Evolutionary conservation across 805 yeast species (phyloP), one percentile per base, ranked within the genome.

Genomic region (Grigorovia transvaalensis): DNA sequence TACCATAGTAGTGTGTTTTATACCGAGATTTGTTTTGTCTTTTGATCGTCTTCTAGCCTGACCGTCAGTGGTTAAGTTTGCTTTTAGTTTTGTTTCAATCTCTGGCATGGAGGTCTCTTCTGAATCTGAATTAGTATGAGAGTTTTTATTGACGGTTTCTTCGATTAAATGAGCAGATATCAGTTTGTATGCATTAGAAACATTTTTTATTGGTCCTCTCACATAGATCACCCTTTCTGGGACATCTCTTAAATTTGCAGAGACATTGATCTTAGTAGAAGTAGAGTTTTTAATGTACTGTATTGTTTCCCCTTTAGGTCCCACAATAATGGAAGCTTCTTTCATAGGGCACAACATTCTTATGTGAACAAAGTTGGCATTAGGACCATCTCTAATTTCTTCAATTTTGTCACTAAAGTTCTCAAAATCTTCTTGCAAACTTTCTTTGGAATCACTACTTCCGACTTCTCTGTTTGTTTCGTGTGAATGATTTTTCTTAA

Each of bases 151-250:
- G n/a, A 11, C 8, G 15, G 3, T 8, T 41, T 20, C n/a, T 42
- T 70, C 19, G 33, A 48, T 35, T 4, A 88, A 75, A 4, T 83
- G 76, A 57, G 90, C 75, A 0, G 81, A 77, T 40, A 87, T 79
- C 56, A 86, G 69, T 0, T 93, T 93, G 66, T 84, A 84, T 0
- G 93, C 91, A 63, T 81, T 81, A 13, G 96, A 90, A 8, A 85
- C 91, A 57, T 80, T 75, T 57, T 85, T 90, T 2, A 89, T 77
- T 0, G 85, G 71, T 0, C 96, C 96, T 54, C 83, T 73, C 3
- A 87, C 83, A 54, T 81, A 77, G 27, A 88, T 75, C 35, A 88
- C 82, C 56, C 96, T 74, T 61, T 85, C 95, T 1, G 85, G 84
- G 6, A 82, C 78, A 27, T 82, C 85, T 57, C 78, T 76, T 50